These are phyloP conservation scores for Cicer judaicum DNA, from an alignment of 306 rosid species.

Conservation along the genomic window DNA sequence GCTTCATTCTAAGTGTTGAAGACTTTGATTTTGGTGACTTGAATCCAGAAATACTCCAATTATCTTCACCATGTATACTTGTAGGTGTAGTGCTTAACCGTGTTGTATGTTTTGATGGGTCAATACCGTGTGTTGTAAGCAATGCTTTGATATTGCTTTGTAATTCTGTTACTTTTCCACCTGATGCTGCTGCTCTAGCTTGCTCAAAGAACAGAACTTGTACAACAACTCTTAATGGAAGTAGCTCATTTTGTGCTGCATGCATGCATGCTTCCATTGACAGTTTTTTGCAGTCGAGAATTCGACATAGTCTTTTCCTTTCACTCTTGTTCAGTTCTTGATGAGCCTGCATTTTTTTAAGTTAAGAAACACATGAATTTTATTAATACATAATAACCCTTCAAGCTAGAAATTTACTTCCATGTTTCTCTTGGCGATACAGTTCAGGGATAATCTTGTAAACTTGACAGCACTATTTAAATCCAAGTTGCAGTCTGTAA, in stretches of 20 bases:
- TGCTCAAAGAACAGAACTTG: slow-evolving; percentile 99
- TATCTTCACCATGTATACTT: slow-evolving; percentile 73
- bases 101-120: slow-evolving; percentile 71
- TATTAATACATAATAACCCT: slow-evolving; percentile 12
- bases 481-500: too few species aligned
- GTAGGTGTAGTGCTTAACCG: slow-evolving; percentile 66
- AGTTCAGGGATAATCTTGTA: too few species aligned
- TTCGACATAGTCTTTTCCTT: slow-evolving; percentile 88
- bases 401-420: background rate
- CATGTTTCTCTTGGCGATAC: too few species aligned
- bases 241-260: slow-evolving; percentile 96
- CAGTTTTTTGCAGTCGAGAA: slow-evolving; percentile 90
- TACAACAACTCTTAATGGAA: slow-evolving; percentile 92
- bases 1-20: slow-evolving; percentile 90
- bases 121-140: slow-evolving; percentile 78
- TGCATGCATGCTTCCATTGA: slow-evolving; percentile 98
- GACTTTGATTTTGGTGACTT: slow-evolving; percentile 82
- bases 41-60: slow-evolving; percentile 86
- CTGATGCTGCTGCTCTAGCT: slow-evolving; percentile 74
- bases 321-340: slow-evolving; percentile 90
- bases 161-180: slow-evolving; percentile 78
- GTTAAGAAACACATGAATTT: slow-evolving; percentile 37
- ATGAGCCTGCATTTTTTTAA: slow-evolving; percentile 71
- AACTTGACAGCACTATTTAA: too few species aligned
- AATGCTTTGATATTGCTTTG: slow-evolving; percentile 85